Percentiles rank a stretch among this genome's conserved stretches.
phyloP scores from a whole-genome alignment of 2,329 filamentous ascomycete species.

The Aspergillus sp. region DNA sequence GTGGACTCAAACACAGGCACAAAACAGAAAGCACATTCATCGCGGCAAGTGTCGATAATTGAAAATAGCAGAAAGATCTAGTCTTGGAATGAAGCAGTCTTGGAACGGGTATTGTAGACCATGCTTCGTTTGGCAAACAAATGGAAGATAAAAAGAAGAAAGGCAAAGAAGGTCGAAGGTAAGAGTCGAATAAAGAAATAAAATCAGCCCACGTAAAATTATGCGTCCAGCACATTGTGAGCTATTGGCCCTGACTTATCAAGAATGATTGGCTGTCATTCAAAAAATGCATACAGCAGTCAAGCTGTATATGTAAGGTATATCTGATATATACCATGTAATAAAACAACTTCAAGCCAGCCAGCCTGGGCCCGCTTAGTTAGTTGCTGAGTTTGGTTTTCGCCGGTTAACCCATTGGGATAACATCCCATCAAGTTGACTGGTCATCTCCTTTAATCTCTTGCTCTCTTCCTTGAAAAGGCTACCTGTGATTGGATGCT shows the following conservation, averaged over 20 bases:
- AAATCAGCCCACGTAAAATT: constrained; percentile 1
- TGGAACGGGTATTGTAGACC: too few species aligned
- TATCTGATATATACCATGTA: too few species aligned
- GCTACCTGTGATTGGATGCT: constrained; percentile 76
- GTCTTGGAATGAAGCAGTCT: too few species aligned
- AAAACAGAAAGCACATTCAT: too few species aligned
- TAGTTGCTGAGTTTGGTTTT: constrained; percentile 17
- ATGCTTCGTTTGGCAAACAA: not conserved
- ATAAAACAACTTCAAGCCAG: not conserved
- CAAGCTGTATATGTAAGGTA: not conserved
- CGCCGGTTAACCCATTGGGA: constrained; percentile 66
- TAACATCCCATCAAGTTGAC: constrained; percentile 82
- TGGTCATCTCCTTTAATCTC: constrained; percentile 79
- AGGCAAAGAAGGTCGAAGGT: constrained; percentile 7
- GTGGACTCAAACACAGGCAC: too few species aligned
- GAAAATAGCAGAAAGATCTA: too few species aligned
- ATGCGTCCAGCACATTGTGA: constrained; percentile 19
- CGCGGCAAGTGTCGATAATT: too few species aligned
- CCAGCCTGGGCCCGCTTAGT: constrained; percentile 3
- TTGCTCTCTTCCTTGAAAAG: constrained; percentile 86
- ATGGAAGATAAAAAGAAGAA: constrained; percentile 10
- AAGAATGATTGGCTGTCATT: constrained; percentile 1
- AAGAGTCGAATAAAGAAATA: constrained; percentile 6
- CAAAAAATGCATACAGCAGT: not conserved
- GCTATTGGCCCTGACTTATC: constrained; percentile 5